Evolutionary conservation across 1,284 basidiomycete species (phyloP).

Genomic region (Vanrija humicola): DNA sequence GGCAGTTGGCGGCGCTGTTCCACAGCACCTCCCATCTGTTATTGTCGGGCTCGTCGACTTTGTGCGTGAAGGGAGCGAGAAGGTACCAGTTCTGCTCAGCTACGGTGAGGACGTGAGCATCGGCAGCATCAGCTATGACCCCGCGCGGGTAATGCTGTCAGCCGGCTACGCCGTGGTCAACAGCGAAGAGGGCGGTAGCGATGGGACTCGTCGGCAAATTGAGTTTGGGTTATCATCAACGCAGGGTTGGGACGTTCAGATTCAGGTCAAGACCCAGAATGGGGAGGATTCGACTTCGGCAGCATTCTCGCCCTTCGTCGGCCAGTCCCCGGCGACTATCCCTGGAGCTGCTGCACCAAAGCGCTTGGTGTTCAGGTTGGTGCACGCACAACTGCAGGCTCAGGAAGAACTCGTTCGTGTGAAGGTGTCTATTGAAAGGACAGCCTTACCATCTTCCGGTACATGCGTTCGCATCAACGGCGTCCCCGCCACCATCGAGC

Average conservation of each 20-base stretch:
- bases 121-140: constrained; percentile 70
- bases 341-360: constrained; percentile 52
- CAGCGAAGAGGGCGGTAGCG: constrained; percentile 57
- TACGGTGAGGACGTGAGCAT: constrained; percentile 81
- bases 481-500: constrained; percentile 63
- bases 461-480: constrained; percentile 70
- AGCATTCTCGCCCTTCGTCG: constrained; percentile 65
- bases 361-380: constrained; percentile 63
- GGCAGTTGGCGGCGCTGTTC: constrained; percentile 62
- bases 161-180: constrained; percentile 78
- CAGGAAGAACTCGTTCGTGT: constrained; percentile 71
- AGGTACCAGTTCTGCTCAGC: constrained; percentile 68
- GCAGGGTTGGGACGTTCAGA: constrained; percentile 88
- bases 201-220: constrained; percentile 58
- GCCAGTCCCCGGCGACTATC: constrained; percentile 48
- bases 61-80: constrained; percentile 66
- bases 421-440: constrained; percentile 71
- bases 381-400: constrained; percentile 60
- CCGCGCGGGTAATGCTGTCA: constrained; percentile 72
- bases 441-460: constrained; percentile 51
- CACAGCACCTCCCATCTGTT: constrained; percentile 75
- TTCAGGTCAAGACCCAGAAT: constrained; percentile 61
- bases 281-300: constrained; percentile 62
- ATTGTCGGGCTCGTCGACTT: constrained; percentile 72
- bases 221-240: constrained; percentile 72